Evolutionary conservation across 768 basidiomycete genomes (phyloP), one percentile per base, ranked within the genome.

Genomic region (Lyophyllum shimeji): DNA sequence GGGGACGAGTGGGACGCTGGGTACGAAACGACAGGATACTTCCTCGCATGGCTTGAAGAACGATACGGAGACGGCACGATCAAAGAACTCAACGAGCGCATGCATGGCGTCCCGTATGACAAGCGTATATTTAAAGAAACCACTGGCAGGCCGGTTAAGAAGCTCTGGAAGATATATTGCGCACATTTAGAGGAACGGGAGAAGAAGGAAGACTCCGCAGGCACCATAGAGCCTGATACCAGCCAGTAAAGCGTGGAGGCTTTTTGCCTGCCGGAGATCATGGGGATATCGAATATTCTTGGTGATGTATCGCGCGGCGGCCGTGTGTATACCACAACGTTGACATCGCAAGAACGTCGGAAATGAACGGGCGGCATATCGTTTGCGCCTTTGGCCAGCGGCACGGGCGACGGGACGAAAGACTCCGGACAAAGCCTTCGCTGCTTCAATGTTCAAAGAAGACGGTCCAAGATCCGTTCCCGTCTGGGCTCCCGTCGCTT

Each of bases 21-120:
- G 13, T 93, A 92, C 67, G 82, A 83, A 39, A 77, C 75, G 24
- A 93, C 90, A 1, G 89, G 79, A 1, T 91, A 81, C 67, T 91
- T 93, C 64, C 80, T 91, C 51, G 80, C 82, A 50, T 91, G 88
- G 87, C 67, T 80, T 56, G 83, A 89, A 65, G 69, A 65, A 21
- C 74, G 75, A 20, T 78, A 80, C 54, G 82, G 85, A 11, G 68
- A 71, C 18, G 82, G 82, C 21, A 79, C 80, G 8, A 69, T 91
- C 8, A 76, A 74, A 40, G 77, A 77, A 63, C 74, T 93, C 33
- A 92, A 91, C 57, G 74, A 64, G 24, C 64, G 68, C 29, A 71
- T 90, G 75, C 76, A 75, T 47, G 76, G 77, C 46, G 66, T 60
- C 15, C 71, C 72, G 39, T 87, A 86, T 53, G 73, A 82, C 42